Evolutionary conservation across 352 stramenopile species (phyloP).

Genomic region (Pythium insidiosum): DNA sequence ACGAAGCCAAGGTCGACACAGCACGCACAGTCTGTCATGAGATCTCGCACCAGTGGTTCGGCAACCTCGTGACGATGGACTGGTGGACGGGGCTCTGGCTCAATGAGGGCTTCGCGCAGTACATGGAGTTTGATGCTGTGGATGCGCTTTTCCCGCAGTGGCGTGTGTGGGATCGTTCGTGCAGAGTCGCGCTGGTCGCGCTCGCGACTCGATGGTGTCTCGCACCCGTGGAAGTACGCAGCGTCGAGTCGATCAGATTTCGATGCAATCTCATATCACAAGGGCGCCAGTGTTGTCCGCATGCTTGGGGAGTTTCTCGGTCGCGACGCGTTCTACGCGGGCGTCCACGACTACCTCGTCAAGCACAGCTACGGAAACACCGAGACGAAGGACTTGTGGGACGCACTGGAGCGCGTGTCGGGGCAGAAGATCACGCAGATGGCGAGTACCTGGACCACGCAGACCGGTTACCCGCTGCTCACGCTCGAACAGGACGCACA

Average conservation of each 20-base stretch:
- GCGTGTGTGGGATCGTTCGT: conserved; percentile 95
- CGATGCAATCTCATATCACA: conserved; percentile 96
- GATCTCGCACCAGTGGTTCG: conserved; percentile 96
- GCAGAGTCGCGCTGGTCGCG: conserved; percentile 49
- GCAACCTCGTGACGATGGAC: conserved; percentile 98
- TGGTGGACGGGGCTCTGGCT: conserved; percentile 96
- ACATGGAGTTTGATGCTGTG: conserved; percentile 93
- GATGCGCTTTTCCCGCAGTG: conserved; percentile 92
- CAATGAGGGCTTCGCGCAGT: conserved; percentile 97
- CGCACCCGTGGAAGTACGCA: conserved; percentile 89
- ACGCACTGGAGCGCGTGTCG: conserved; percentile 86
- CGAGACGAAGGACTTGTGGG: conserved; percentile 93
- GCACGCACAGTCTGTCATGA: conserved; percentile 96
- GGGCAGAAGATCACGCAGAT: conserved; percentile 89
- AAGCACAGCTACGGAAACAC: conserved; percentile 94
- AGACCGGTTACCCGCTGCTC: conserved; percentile 92
- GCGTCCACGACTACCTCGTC: conserved; percentile 92
- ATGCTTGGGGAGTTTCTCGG: conserved; percentile 72
- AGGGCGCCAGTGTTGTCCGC: conserved; percentile 73
- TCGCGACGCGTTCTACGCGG: conserved; percentile 61
- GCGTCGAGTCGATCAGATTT: conserved; percentile 99
- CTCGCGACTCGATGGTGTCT: conserved; percentile 95
- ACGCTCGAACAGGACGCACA: conserved; percentile 61
- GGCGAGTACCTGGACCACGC: conserved; percentile 91
- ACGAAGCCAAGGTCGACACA: conserved; percentile 59